A percentile compares a stretch with the other conserved stretches of the same genome.
Evolutionary conservation across 805 yeast genomes (phyloP).

Genomic region (Starmerella lactis-condensi): DNA sequence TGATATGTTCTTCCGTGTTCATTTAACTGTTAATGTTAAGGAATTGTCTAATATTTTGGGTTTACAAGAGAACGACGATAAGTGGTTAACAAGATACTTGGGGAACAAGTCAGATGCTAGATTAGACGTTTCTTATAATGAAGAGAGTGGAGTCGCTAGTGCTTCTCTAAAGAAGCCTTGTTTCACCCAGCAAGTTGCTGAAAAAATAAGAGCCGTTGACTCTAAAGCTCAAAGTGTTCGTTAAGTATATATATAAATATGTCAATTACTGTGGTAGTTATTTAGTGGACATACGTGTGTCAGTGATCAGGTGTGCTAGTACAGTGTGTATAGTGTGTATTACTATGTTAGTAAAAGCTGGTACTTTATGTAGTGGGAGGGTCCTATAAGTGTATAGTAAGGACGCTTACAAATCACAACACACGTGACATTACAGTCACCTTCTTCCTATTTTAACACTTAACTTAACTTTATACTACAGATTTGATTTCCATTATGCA

Average conservation of each 20-base stretch:
- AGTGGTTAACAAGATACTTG: conserved; percentile 34
- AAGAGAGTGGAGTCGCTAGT: conserved; percentile 5
- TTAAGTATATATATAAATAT: conserved; percentile 14
- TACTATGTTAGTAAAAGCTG: too few species aligned
- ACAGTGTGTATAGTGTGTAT: too few species aligned
- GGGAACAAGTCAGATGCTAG: conserved; percentile 36
- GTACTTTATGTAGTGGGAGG: too few species aligned
- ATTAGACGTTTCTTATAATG: conserved; percentile 29
- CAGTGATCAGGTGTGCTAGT: too few species aligned
- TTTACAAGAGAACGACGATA: conserved; percentile 30
- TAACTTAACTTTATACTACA: too few species aligned
- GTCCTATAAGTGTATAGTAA: too few species aligned
- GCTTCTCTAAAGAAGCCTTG: conserved; percentile 32
- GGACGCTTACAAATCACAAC: too few species aligned
- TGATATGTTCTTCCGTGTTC: conserved; percentile 38
- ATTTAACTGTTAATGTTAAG: conserved; percentile 31
- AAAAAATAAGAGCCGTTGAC: conserved; percentile 48
- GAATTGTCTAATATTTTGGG: conserved; percentile 30
- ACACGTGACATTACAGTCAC: too few species aligned
- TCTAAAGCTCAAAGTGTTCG: conserved; percentile 39
- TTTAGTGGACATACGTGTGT: too few species aligned
- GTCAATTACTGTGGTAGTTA: not conserved
- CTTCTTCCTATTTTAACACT: too few species aligned
- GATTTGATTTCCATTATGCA: too few species aligned
- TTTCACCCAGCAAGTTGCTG: conserved; percentile 50